These are phyloP conservation scores for Aspergillus coremiiformis DNA, from an alignment of 495 filamentous ascomycete genomes.

Conservation along the genomic window DNA sequence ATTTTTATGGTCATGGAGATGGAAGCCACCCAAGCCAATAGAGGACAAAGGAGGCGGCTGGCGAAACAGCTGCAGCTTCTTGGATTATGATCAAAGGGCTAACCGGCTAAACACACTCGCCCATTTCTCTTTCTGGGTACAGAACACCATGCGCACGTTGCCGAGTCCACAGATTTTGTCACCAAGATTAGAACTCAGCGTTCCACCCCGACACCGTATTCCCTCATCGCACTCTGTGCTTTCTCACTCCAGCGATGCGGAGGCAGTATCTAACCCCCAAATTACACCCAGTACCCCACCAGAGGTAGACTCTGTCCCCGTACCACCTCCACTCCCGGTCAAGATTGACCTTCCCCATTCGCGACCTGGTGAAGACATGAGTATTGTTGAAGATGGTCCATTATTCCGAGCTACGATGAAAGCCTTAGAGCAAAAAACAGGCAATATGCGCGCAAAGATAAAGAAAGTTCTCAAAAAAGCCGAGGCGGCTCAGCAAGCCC, in stretches of 20 bases:
- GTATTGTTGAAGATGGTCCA: conserved; percentile 83
- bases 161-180: conserved; percentile 46
- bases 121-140: conserved; percentile 90
- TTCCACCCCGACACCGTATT: conserved; percentile 69
- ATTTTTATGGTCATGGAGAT: conserved; percentile 94
- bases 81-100: conserved; percentile 91
- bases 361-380: conserved; percentile 80
- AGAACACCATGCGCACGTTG: conserved; percentile 29
- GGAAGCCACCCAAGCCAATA: conserved; percentile 75
- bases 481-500: conserved; percentile 74
- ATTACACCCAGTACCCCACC: conserved; percentile 59
- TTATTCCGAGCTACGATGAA: conserved; percentile 97
- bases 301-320: conserved; percentile 38
- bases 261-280: conserved; percentile 41
- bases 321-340: conserved; percentile 46
- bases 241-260: conserved; percentile 65
- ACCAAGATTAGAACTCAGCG: conserved; percentile 60
- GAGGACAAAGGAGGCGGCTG: conserved; percentile 90
- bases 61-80: conserved; percentile 91
- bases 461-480: conserved; percentile 92
- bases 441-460: conserved; percentile 86
- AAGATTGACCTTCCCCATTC: conserved; percentile 85
- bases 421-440: conserved; percentile 90
- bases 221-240: conserved; percentile 76
- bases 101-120: conserved; percentile 84